Base-by-base conservation (phyloP, 257 asterid species). In the Solanum infundibuliforme region DNA sequence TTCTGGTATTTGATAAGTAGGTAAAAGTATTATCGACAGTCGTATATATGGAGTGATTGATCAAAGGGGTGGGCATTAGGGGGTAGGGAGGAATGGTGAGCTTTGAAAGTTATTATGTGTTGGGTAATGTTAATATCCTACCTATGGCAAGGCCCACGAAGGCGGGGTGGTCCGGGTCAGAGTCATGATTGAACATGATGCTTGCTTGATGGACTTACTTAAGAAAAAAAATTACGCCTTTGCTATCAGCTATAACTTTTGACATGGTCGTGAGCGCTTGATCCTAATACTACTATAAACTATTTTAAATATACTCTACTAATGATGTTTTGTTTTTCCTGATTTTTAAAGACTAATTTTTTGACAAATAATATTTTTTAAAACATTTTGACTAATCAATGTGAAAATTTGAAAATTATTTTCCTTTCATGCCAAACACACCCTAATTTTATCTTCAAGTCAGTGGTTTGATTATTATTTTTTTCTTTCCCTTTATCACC, bases 81-180 rank as follows among this genome's bases (percentile, higher is more conserved):
- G 31, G 7, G 4, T n/a, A 21, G 7, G 3, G 16, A 65, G 0
- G 14, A 65, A n/a, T 65, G n/a, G 2, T 55, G 72, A 65, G 16
- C 18, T 65, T 65, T 65, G 8, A 10, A n/a, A 1, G 7, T 65
- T 25, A 65, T 2, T 65, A 65, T 62, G 7, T 6, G 62, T 6
- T 52, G 62, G 62, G 10, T 52, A 52, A 18, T 52, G 4, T 16
- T 6, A 16, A 52, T 18, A 52, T 52, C 0, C 2, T 55, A 55
- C 0, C 21, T 48, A 48, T 48, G 58, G 21, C 58, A 48, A 48
- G 58, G 8, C 2, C 55, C 20, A 13, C 55, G 7, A 46, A 12
- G 58, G 21, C 3, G 2, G 58, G 8, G 3, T 48, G 21, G 20
- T 0, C 8, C 0, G 21, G 21, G 1, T 18, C 11, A 18, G 5